Evolutionary conservation across 768 basidiomycete genomes (phyloP).

Genomic region (Boletus pseudo-olivaceus): DNA sequence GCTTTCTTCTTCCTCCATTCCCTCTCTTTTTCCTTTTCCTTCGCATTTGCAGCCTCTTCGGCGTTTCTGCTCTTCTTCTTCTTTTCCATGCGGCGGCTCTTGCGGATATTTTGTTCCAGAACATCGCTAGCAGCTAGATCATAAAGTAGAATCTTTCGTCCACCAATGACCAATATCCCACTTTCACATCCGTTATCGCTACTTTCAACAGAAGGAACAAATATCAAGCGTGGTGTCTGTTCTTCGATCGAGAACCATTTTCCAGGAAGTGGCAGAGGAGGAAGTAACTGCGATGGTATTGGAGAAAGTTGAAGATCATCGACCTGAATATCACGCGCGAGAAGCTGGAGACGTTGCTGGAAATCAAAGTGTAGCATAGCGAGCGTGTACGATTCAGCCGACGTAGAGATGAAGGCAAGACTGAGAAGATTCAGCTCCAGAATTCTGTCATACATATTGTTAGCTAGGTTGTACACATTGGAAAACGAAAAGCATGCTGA

Average conservation of each 20-base stretch:
- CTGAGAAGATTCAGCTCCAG: conserved; percentile 68
- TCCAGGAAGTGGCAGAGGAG: conserved; percentile 49
- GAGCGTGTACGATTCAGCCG: conserved; percentile 45
- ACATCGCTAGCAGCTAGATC: conserved; percentile 48
- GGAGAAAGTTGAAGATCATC: conserved; percentile 48
- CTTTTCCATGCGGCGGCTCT: conserved; percentile 49
- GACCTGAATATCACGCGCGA: conserved; percentile 53
- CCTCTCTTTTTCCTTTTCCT: conserved; percentile 54
- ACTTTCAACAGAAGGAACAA: conserved; percentile 24
- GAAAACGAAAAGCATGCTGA: conserved; percentile 35
- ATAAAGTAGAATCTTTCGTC: conserved; percentile 58
- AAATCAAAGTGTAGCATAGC: conserved; percentile 70
- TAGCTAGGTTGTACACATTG: not conserved
- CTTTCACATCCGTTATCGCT: conserved; percentile 44
- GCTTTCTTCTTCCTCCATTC: conserved; percentile 54
- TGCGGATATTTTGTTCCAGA: conserved; percentile 53
- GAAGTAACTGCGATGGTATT: conserved; percentile 44
- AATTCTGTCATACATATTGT: conserved; percentile 38
- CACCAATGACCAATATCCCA: conserved; percentile 71
- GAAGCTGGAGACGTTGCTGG: conserved; percentile 56
- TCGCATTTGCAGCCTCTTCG: conserved; percentile 43
- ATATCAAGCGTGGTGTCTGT: conserved; percentile 39
- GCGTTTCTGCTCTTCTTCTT: conserved; percentile 46
- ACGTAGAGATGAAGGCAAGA: conserved; percentile 52
- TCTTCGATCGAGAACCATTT: conserved; percentile 42